A percentile compares a stretch with the other conserved stretches of the same genome.
Conservation (phyloP, 2,329 filamentous ascomycete species). For the Diaporthe vexans region DNA sequence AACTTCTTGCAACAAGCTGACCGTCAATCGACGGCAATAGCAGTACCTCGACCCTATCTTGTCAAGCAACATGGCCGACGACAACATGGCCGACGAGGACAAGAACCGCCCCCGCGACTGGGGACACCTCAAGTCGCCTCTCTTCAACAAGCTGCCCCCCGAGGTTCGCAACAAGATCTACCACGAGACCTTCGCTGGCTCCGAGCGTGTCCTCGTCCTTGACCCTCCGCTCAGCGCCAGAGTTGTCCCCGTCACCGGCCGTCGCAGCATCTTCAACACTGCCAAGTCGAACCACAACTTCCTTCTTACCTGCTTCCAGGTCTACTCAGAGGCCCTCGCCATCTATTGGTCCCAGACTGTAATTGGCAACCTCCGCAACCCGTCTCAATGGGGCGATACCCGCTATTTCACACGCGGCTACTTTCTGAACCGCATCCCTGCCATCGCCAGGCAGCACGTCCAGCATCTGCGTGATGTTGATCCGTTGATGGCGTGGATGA, state of each 20-base stretch:
- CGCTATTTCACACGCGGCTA: background rate
- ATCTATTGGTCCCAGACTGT: conserved; percentile 4
- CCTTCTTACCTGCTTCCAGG: conserved; percentile 10
- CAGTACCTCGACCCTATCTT: no score
- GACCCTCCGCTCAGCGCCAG: background rate
- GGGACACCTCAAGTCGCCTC: background rate
- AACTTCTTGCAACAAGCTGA: no score
- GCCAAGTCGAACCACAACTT: background rate
- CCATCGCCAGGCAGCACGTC: background rate
- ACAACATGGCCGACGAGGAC: background rate
- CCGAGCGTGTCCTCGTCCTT: background rate
- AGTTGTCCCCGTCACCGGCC: background rate
- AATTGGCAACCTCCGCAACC: background rate
- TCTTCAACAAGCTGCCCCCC: conserved; percentile 28
- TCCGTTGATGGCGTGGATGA: no score
- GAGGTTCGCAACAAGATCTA: conserved; percentile 24
- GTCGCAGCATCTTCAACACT: background rate
- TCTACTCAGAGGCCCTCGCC: conserved; percentile 1
- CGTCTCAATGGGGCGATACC: no score
- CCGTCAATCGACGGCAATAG: no score
- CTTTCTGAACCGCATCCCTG: conserved; percentile 19
- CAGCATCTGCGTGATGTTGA: background rate
- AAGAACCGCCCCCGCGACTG: background rate
- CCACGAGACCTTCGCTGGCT: conserved; percentile 1
- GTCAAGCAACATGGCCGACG: background rate